Evolutionary conservation across 306 rosid species (phyloP).

Genomic region (Begonia fuchsioides): DNA sequence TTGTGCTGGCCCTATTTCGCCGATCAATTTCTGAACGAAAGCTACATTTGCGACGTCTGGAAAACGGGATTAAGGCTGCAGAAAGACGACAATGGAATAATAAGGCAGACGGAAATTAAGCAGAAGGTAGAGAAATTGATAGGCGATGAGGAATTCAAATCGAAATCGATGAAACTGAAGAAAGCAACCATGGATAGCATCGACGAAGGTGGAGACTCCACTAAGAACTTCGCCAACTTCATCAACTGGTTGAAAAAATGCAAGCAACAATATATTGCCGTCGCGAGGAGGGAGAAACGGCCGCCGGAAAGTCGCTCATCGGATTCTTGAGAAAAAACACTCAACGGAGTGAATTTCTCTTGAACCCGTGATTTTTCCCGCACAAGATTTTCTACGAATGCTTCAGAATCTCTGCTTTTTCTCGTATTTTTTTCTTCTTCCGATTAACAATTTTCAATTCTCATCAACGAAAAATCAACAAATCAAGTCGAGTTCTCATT

Average conservation of each 20-base stretch:
- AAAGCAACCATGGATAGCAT: conserved; percentile 15
- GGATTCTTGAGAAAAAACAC: too few relatives aligned
- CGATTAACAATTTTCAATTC: too few relatives aligned
- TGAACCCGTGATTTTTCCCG: too few relatives aligned
- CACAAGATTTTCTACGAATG: too few relatives aligned
- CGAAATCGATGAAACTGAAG: conserved; percentile 22
- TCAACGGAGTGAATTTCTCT: too few relatives aligned
- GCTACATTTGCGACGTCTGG: conserved; percentile 56
- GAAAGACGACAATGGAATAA: conserved; percentile 20
- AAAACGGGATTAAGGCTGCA: conserved; percentile 35
- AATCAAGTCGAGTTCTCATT: too few relatives aligned
- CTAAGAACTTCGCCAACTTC: conserved; percentile 27
- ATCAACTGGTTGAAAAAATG: conserved; percentile 39
- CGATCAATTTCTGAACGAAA: conserved; percentile 43
- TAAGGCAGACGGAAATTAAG: conserved; percentile 27
- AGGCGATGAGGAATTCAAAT: conserved; percentile 21
- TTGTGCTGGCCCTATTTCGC: conserved; percentile 73
- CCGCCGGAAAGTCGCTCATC: too few relatives aligned
- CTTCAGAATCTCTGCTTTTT: too few relatives aligned
- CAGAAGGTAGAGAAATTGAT: conserved; percentile 25
- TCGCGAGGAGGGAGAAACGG: too few relatives aligned
- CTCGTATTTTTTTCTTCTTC: too few relatives aligned
- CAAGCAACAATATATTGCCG: too few relatives aligned
- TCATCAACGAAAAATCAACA: too few relatives aligned
- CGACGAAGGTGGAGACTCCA: conserved; percentile 29